Base-by-base conservation (phyloP, 345 rosid species). In the Pugionium dolabratum region DNA sequence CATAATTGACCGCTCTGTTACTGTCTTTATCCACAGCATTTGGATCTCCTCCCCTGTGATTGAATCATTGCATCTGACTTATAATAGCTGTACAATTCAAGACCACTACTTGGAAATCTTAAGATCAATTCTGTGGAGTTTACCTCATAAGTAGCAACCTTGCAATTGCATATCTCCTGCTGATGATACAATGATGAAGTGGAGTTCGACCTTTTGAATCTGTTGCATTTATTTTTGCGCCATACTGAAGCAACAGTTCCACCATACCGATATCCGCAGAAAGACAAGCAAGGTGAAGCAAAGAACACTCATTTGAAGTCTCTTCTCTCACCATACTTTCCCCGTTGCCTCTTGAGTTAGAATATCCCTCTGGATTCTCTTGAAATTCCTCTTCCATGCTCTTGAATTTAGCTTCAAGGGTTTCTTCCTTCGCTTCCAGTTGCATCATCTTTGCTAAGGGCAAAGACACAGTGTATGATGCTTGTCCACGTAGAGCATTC, bases 251-350 rank as follows among this genome's bases (percentile, higher is more conserved):
- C 35, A 88, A 79, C 4, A 88, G 75, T 75, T 88, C 96, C 30
- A 84, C 88, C 91, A 88, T 86, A 74, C 83, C 88, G 7, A 82
- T 76, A 73, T 86, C 96, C 60, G 91, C 83, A 73, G 76, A 77
- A 61, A 86, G 76, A 78, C 96, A 88, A 61, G 96, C 91, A 3
- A 86, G 84, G 75, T 88, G 96, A 81, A 88, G 91, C 73, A 88
- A 68, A 30, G 89, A 83, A 66, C 89, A 86, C 27, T 81, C 78
- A 41, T 75, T 80, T 47, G 82, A 70, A 46, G 73, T 65, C 29
- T 85, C 85, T 58, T 76, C 74, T 64, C 68, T 57, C 39, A 70
- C 59, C 54, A 58, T 75, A 73, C 75, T 80, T 54, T 76, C 80
- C 31, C 34, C 69, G 18, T 62, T 69, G 45, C 51, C 10, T 39